phyloP scores from a whole-genome alignment of 148 eudicot species.

The Heliamphora exappendiculata region DNA sequence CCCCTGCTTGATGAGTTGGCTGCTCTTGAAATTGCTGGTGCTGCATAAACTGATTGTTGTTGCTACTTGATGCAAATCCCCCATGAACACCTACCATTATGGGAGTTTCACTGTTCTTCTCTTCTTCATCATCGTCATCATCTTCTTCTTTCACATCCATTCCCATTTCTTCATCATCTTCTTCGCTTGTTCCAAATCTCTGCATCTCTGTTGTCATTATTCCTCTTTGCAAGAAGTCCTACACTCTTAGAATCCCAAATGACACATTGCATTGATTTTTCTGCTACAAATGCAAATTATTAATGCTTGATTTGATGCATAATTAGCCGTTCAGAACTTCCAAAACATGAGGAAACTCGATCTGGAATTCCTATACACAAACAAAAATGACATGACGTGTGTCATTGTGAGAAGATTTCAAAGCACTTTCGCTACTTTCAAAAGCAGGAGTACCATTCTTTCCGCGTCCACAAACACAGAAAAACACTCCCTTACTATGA shows the following conservation, averaged over 20 bases:
- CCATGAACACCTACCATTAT: slow-evolving; percentile 47
- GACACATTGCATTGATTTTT: background rate
- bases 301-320: background rate
- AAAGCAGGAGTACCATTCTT: background rate
- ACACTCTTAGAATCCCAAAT: slow-evolving; percentile 10
- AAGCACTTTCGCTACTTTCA: background rate
- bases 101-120: slow-evolving; percentile 32
- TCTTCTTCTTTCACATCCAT: slow-evolving; percentile 84
- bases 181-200: slow-evolving; percentile 77
- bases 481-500: background rate
- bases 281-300: background rate
- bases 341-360: background rate
- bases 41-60: slow-evolving; percentile 42
- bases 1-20: slow-evolving; percentile 49
- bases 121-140: slow-evolving; percentile 54
- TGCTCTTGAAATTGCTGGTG: slow-evolving; percentile 61
- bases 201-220: slow-evolving; percentile 62
- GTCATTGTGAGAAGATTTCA: background rate
- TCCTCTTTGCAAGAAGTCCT: slow-evolving; percentile 9
- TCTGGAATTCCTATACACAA: slow-evolving; percentile 6
- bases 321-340: background rate
- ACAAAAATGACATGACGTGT: background rate
- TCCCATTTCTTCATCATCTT: slow-evolving; percentile 83
- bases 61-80: slow-evolving; percentile 28
- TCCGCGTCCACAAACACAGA: slow-evolving; percentile 2